These are phyloP conservation scores for Coemansia nantahalensis DNA, from an alignment of 192 early-diverging fungal species.

Conservation along the genomic window DNA sequence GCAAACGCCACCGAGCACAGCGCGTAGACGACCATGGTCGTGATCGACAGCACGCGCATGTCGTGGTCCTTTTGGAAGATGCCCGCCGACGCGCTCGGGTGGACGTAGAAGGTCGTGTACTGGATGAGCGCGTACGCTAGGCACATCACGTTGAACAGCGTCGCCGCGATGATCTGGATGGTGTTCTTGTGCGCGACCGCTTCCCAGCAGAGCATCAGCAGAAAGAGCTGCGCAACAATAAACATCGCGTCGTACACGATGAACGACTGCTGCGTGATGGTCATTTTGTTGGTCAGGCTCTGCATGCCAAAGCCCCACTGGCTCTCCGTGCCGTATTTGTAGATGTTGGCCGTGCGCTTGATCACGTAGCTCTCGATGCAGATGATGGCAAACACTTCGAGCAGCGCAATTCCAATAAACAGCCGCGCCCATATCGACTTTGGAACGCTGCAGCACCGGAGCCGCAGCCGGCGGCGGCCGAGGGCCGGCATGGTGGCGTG, in stretches of 20 bases:
- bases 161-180: slow-evolving; percentile 79
- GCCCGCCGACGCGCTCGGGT: slow-evolving; percentile 42
- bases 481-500: too few relatives aligned
- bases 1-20: slow-evolving; percentile 51
- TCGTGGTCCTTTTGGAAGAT: slow-evolving; percentile 55
- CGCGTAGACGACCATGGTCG: slow-evolving; percentile 52
- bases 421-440: slow-evolving; percentile 52
- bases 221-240: slow-evolving; percentile 83
- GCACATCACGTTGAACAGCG: slow-evolving; percentile 59
- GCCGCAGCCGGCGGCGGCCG: slow-evolving; percentile 21
- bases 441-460: slow-evolving; percentile 47
- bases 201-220: slow-evolving; percentile 78
- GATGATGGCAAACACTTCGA: slow-evolving; percentile 50
- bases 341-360: slow-evolving; percentile 49
- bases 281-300: slow-evolving; percentile 34
- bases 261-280: slow-evolving; percentile 51
- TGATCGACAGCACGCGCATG: slow-evolving; percentile 48
- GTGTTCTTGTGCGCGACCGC: slow-evolving; percentile 92
- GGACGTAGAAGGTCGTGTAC: slow-evolving; percentile 55
- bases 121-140: slow-evolving; percentile 57
- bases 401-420: slow-evolving; percentile 42
- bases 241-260: slow-evolving; percentile 86
- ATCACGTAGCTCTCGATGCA: slow-evolving; percentile 54
- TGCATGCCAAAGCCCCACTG: slow-evolving; percentile 51
- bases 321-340: slow-evolving; percentile 50